These are phyloP conservation scores for Diaporthe amygdali DNA, from an alignment of 2,329 filamentous ascomycete genomes.

Conservation along the genomic window DNA sequence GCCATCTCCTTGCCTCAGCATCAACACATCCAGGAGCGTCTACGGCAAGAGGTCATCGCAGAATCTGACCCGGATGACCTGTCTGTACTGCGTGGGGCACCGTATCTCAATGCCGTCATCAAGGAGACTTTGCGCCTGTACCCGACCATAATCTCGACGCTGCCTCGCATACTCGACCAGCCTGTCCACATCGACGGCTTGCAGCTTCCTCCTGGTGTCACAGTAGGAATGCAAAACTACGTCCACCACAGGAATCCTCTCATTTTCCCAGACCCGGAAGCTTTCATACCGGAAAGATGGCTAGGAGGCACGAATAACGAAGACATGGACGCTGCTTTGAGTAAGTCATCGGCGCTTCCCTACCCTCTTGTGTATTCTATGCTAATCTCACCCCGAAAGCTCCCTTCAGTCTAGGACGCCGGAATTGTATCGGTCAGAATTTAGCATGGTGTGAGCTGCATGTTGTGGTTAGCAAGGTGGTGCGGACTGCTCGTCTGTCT, in stretches of 20 bases:
- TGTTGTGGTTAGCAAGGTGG: background rate
- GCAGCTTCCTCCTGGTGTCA: conserved; percentile 29
- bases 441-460: background rate
- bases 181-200: conserved; percentile 29
- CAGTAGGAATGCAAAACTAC: conserved; percentile 32
- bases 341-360: background rate
- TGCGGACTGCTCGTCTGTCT: background rate
- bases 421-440: background rate
- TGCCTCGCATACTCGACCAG: conserved; percentile 41
- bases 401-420: background rate
- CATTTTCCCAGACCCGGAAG: conserved; percentile 30
- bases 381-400: background rate
- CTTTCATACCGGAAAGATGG: conserved; percentile 34
- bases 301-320: background rate
- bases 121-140: conserved; percentile 56
- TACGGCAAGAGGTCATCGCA: background rate
- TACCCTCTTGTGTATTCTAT: background rate
- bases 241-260: conserved; percentile 33
- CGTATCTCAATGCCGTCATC: conserved; percentile 53
- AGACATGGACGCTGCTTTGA: background rate
- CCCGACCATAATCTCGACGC: conserved; percentile 55
- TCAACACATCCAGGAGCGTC: background rate
- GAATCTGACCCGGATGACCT: background rate
- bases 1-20: background rate
- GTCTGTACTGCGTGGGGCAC: background rate